phyloP scores from a whole-genome alignment of 345 rosid species.

The Kandelia obovata region DNA sequence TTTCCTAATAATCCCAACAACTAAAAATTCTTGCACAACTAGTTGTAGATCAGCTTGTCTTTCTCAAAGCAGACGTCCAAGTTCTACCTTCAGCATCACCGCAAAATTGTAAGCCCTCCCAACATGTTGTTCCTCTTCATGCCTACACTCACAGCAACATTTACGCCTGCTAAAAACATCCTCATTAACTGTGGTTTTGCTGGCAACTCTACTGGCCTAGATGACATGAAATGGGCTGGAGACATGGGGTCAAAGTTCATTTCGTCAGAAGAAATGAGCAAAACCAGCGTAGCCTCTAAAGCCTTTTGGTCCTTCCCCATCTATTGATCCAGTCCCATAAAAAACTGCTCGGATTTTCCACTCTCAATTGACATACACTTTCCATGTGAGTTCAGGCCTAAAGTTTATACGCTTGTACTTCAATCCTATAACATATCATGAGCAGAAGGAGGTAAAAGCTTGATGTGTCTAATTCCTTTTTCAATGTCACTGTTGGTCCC shows the following conservation, averaged over 20 bases:
- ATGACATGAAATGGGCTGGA: not conserved
- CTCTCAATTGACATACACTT: not conserved
- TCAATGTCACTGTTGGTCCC: conserved; percentile 1
- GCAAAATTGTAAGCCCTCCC: not conserved
- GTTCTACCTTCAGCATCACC: not conserved
- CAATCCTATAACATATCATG: not conserved
- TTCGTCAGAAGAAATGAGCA: not conserved
- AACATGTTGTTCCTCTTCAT: not conserved
- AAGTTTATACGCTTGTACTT: not conserved
- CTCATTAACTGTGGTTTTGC: not conserved
- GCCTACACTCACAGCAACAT: not conserved
- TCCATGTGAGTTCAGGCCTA: not conserved
- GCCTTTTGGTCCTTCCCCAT: not conserved
- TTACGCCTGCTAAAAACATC: not conserved
- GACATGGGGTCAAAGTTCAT: not conserved
- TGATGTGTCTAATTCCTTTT: not conserved
- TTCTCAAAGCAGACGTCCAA: not conserved
- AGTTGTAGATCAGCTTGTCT: no score
- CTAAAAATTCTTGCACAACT: no score
- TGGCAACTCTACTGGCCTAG: not conserved
- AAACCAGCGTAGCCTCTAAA: not conserved
- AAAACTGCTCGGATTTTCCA: not conserved
- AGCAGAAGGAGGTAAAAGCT: not conserved
- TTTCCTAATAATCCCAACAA: no score
- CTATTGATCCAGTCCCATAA: not conserved